Conservation (phyloP, 2,329 filamentous ascomycete species). For the Aspergillus persii region DNA sequence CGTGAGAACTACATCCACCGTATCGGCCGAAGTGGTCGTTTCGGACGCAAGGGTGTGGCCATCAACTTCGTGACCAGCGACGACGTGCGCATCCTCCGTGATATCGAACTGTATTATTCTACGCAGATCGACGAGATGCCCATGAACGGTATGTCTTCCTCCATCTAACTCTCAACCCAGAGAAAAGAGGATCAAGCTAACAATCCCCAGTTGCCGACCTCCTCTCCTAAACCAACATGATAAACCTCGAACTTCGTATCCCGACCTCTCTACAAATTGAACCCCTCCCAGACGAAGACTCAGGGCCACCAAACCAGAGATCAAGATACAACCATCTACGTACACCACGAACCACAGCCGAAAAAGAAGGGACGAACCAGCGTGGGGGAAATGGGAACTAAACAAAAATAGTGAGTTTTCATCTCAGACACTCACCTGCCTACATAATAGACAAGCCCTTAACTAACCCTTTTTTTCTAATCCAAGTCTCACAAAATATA, state of each 20-base stretch:
- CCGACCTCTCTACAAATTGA: not conserved
- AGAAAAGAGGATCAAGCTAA: slow-evolving; percentile 11
- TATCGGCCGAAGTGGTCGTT: slow-evolving; percentile 91
- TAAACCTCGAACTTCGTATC: not conserved
- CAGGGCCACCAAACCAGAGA: not conserved
- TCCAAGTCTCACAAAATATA: too few relatives aligned
- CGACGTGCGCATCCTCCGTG: slow-evolving; percentile 92
- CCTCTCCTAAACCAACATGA: slow-evolving; percentile 30
- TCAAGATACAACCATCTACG: not conserved
- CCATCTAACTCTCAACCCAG: not conserved
- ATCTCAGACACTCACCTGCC: not conserved
- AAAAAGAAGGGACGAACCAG: slow-evolving; percentile 7
- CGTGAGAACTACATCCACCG: slow-evolving; percentile 99
- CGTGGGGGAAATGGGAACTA: slow-evolving; percentile 39
- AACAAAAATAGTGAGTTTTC: slow-evolving; percentile 14
- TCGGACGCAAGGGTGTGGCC: slow-evolving; percentile 96
- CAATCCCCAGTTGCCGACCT: slow-evolving; percentile 33
- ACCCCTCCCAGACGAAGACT: not conserved
- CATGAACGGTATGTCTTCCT: slow-evolving; percentile 76
- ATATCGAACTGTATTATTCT: slow-evolving; percentile 96
- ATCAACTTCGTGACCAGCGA: slow-evolving; percentile 99
- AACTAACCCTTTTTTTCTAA: not conserved
- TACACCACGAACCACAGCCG: not conserved
- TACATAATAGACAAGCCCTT: not conserved
- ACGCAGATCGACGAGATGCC: slow-evolving; percentile 99